Conservation (phyloP, 805 yeast genomes). For the Suhomyces faveliae region DNA sequence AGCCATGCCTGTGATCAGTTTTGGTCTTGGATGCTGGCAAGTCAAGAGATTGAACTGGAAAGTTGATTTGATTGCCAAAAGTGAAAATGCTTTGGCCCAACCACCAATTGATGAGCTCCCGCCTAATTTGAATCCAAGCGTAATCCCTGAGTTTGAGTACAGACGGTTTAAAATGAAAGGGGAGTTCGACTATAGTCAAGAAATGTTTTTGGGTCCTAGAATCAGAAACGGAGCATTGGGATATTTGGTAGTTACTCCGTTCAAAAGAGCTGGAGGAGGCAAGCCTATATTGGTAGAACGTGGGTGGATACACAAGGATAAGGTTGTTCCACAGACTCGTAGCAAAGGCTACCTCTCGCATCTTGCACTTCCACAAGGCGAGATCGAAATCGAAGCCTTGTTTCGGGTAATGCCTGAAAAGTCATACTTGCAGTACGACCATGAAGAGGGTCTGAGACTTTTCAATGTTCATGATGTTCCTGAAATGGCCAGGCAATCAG, state of each 20-base stretch:
- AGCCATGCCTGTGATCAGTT: constrained; percentile 85
- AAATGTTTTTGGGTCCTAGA: constrained; percentile 90
- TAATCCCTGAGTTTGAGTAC: constrained; percentile 73
- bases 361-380: constrained; percentile 70
- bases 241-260: constrained; percentile 77
- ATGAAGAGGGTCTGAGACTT: constrained; percentile 61
- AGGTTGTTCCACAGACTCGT: constrained; percentile 54
- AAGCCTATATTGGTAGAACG: constrained; percentile 79
- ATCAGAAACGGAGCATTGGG: constrained; percentile 67
- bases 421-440: constrained; percentile 67
- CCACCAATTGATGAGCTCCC: constrained; percentile 72
- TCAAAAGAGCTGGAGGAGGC: constrained; percentile 71
- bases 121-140: constrained; percentile 57
- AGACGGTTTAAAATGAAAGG: constrained; percentile 78
- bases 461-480: constrained; percentile 80
- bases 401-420: constrained; percentile 64
- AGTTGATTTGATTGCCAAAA: constrained; percentile 70
- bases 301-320: constrained; percentile 85
- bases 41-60: constrained; percentile 85
- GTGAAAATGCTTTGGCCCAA: constrained; percentile 77
- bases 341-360: constrained; percentile 53
- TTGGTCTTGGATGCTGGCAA: constrained; percentile 93
- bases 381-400: constrained; percentile 69
- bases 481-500: constrained; percentile 71
- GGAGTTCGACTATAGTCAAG: constrained; percentile 76